Evolutionary conservation across 768 basidiomycete species (phyloP).

Genomic region (Heimioporus sp.): DNA sequence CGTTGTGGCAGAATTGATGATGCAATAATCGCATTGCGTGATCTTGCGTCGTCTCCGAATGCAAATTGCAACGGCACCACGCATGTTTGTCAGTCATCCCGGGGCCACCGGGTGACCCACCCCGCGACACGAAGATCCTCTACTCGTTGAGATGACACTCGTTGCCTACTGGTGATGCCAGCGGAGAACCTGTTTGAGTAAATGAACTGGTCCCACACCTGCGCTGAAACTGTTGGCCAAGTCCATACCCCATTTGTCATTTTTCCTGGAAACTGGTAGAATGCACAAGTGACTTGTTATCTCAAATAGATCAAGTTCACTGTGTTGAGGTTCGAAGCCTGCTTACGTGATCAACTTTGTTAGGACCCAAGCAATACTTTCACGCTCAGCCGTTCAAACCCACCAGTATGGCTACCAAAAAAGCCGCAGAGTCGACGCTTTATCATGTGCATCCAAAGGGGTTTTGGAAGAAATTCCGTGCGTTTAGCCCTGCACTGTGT

Average conservation of each 20-base stretch:
- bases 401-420: constrained; percentile 63
- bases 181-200: neutral
- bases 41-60: constrained; percentile 25
- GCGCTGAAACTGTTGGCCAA: neutral
- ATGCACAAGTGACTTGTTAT: neutral
- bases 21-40: constrained; percentile 29
- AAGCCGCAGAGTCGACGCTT: constrained; percentile 81
- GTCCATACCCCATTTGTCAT: neutral
- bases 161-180: too few species aligned
- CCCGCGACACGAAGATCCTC: neutral
- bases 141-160: too few species aligned
- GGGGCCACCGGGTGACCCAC: neutral
- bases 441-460: constrained; percentile 89
- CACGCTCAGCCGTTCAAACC: too few species aligned
- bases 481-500: constrained; percentile 27
- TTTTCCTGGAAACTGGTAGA: neutral
- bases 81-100: neutral
- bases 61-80: neutral
- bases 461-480: constrained; percentile 97
- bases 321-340: too few species aligned
- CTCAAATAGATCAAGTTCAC: neutral
- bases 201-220: neutral
- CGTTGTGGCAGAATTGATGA: constrained; percentile 9
- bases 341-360: too few species aligned
- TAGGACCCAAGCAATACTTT: too few species aligned